Base-by-base conservation (phyloP, 768 basidiomycete genomes). In the Suillus discolor region DNA sequence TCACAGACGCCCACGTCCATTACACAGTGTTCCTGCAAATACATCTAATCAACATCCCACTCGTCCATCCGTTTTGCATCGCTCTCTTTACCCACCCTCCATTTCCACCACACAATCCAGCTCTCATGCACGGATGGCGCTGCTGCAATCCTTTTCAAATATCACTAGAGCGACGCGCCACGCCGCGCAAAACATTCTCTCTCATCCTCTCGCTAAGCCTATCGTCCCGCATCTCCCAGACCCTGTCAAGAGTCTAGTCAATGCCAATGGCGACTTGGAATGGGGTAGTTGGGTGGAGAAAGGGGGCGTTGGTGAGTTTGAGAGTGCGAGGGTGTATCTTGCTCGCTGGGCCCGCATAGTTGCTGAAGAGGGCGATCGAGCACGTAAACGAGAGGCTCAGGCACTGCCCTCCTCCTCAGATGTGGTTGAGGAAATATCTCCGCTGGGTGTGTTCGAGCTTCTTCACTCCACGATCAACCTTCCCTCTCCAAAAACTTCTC, bases 341-440 rank as follows among this genome's bases (percentile, higher is more conserved):
- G 97, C 97, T 12, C 84, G 94, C 39, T 99, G 97, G 97, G 97
- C 97, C 4, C 84, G 96, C 60, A 92, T 95, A 65, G 97, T 99
- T 1, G 97, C 97, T 2, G 97, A 99, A 77, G 97, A 99, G 75
- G 97, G 97, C 20, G 97, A 99, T 76, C 85, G 94, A 18, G 89
- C 95, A 6, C 84, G 97, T 51, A 79, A 89, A 68, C 84, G 86
- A 53, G 97, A 99, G 75, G 87, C 91, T 0, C 90, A 91, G 73
- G 81, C 85, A 0, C 71, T 92, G 15, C 87, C 87, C 4, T 78
- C 85, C 7, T 79, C 83, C 5, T 71, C 80, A 15, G 81, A 81
- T 66, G 74, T 81, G 42, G 83, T 75, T 20, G 88, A 89, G 72
- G 92, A 90, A 76, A 83, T 81, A 4, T 91, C 91, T 0, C 89